Conservation (phyloP, 768 basidiomycete species). For the Cantharellus anzutake region DNA sequence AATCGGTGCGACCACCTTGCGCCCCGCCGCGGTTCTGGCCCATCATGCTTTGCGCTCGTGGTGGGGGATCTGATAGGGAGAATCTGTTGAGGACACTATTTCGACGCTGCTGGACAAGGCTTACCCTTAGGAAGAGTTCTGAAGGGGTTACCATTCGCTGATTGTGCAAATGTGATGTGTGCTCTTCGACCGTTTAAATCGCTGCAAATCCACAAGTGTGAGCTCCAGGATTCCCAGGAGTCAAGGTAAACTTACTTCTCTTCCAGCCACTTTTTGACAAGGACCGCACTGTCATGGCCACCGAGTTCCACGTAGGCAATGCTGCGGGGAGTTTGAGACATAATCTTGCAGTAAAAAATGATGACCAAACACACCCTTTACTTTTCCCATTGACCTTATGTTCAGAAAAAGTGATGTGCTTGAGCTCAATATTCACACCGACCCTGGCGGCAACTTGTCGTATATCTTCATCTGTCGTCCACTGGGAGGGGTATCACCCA, state of each 20-base stretch:
- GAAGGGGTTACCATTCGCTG: constrained; percentile 77
- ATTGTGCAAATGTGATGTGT: constrained; percentile 47
- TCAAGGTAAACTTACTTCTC: constrained; percentile 30
- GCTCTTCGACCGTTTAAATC: constrained; percentile 82
- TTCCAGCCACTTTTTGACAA: constrained; percentile 72
- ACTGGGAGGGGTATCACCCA: constrained; percentile 28
- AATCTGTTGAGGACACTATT: background rate
- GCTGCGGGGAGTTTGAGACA: constrained; percentile 21
- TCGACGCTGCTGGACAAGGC: background rate
- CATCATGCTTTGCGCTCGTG: background rate
- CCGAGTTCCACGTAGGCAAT: constrained; percentile 77
- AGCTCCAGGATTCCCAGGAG: background rate
- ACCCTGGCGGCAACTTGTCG: constrained; percentile 53
- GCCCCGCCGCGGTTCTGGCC: background rate
- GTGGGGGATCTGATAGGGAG: background rate
- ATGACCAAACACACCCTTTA: constrained; percentile 55
- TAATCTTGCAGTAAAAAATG: constrained; percentile 2
- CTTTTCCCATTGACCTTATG: constrained; percentile 99
- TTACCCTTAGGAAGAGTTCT: constrained; percentile 83
- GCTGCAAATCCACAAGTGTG: constrained; percentile 21
- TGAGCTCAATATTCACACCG: constrained; percentile 56
- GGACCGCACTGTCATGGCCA: constrained; percentile 38
- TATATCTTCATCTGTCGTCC: constrained; percentile 92
- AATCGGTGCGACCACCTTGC: background rate
- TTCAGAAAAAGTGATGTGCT: constrained; percentile 90